Evolutionary conservation across 495 filamentous ascomycete genomes (phyloP), one percentile per base, ranked within the genome.

Genomic region (Penicillium psychrofluorescens): DNA sequence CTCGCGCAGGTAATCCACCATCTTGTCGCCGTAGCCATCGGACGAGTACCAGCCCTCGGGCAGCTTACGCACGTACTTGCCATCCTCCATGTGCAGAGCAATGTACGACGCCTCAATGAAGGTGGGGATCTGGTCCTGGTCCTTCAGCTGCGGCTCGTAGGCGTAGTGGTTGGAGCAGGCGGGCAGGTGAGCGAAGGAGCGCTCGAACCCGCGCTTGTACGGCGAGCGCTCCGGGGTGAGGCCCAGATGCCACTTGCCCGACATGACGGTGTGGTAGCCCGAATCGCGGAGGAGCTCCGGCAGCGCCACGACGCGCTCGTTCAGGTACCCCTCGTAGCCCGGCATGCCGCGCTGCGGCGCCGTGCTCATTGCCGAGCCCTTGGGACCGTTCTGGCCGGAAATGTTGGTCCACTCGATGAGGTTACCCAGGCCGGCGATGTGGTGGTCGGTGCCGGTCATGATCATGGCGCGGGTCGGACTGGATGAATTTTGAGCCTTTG

Each of bases 291-390:
- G 67, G 11, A 84, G 38, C 54, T 85, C 79, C 7, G 80, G 79
- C 4, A 85, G 64, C 5, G 80, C 72, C 0, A 72, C 81, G 15
- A 84, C 79, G 6, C 68, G 59, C 36, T 81, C 75, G 43, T 84
- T 82, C 28, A 84, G 67, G 45, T 81, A 84, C 2, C 79, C 79
- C 56, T 83, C 80, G 53, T 84, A 81, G 0, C 80, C 79, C 1
- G 80, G 78, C 76, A 78, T 80, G n/a, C 69, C 68, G 32, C 66
- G 66, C 41, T 72, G 66, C 1, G 66, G 64, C 1, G 66, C 68
- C 0, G 64, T 68, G 48, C 63, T 67, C 55, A 64, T 68, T 13
- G 59, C 53, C 1, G 64, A 65, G 1, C 66, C 66, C 39, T 72
- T 70, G 47, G 67, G 67, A 1, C 61, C 66, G 44, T 71, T 70